phyloP scores from a whole-genome alignment of 164 flowering plant genomes.

The Chloranthus sessilifolius region DNA sequence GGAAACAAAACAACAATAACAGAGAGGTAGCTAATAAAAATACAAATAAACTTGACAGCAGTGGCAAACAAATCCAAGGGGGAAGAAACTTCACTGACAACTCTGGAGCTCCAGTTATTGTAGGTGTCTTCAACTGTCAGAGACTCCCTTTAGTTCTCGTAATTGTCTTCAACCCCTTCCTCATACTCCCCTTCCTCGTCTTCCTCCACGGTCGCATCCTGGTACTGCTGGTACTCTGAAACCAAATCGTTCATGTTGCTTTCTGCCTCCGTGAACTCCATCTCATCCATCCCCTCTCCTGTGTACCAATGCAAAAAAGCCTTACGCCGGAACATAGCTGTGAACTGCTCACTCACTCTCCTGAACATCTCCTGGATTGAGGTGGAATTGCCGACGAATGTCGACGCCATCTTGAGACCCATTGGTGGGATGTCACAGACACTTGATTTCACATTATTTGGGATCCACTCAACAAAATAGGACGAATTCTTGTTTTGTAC shows the following conservation, averaged over 20 bases:
- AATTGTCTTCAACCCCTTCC: conserved; percentile 35
- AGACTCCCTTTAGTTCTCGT: conserved; percentile 12
- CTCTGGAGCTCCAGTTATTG: neutral
- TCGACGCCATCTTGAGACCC: conserved; percentile 73
- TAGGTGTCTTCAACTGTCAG: neutral
- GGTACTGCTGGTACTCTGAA: conserved; percentile 87
- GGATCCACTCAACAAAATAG: conserved; percentile 84
- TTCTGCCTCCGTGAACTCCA: conserved; percentile 84
- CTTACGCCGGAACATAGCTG: conserved; percentile 83
- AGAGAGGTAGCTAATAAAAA: no score
- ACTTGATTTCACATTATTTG: conserved; percentile 44
- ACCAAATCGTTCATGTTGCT: conserved; percentile 88
- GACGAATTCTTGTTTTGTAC: conserved; percentile 90
- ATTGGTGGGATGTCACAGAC: conserved; percentile 40
- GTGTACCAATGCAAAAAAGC: conserved; percentile 88
- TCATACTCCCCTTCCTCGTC: conserved; percentile 52
- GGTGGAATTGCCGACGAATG: conserved; percentile 75
- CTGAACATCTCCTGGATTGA: conserved; percentile 85
- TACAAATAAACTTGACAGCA: no score
- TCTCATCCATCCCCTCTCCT: conserved; percentile 85
- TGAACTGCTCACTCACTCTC: conserved; percentile 86
- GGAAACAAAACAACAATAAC: no score
- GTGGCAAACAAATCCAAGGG: no score
- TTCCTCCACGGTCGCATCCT: conserved; percentile 86
- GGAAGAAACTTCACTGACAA: no score